Conservation (phyloP, 768 basidiomycete species). For the Pulveroboletus ravenelii region DNA sequence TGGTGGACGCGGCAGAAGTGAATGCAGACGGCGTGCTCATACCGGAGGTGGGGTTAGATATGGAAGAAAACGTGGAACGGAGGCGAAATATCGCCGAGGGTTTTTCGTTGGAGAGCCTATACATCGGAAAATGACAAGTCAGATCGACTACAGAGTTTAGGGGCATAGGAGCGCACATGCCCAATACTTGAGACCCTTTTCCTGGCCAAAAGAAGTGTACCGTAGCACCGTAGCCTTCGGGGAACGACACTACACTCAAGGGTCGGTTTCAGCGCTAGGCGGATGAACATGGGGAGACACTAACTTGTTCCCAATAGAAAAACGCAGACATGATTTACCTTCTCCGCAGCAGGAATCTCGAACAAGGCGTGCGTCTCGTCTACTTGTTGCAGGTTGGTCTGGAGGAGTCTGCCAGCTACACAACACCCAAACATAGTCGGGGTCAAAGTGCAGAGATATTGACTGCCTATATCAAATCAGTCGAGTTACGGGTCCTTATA, state of each 20-base stretch:
- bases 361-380: slow-evolving; percentile 83
- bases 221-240: slow-evolving; percentile 77
- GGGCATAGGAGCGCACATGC: slow-evolving; percentile 52
- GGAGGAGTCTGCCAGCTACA: slow-evolving; percentile 71
- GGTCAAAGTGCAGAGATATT: background rate
- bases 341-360: slow-evolving; percentile 62
- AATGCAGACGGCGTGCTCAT: slow-evolving; percentile 32
- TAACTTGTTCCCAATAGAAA: slow-evolving; percentile 76
- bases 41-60: slow-evolving; percentile 28
- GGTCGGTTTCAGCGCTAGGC: background rate
- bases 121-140: background rate
- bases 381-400: slow-evolving; percentile 76
- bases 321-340: slow-evolving; percentile 82
- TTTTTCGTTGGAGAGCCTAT: slow-evolving; percentile 84
- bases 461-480: background rate
- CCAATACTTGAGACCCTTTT: slow-evolving; percentile 79
- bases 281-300: slow-evolving; percentile 11
- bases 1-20: slow-evolving; percentile 24
- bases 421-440: slow-evolving; percentile 69
- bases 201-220: slow-evolving; percentile 87
- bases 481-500: background rate
- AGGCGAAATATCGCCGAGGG: slow-evolving; percentile 87
- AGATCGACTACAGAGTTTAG: background rate
- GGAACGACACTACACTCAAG: slow-evolving; percentile 57
- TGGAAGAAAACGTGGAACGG: slow-evolving; percentile 53